Evolutionary conservation across 1,284 basidiomycete species (phyloP).

Genomic region (Ceratorhiza oryzae-sativae): DNA sequence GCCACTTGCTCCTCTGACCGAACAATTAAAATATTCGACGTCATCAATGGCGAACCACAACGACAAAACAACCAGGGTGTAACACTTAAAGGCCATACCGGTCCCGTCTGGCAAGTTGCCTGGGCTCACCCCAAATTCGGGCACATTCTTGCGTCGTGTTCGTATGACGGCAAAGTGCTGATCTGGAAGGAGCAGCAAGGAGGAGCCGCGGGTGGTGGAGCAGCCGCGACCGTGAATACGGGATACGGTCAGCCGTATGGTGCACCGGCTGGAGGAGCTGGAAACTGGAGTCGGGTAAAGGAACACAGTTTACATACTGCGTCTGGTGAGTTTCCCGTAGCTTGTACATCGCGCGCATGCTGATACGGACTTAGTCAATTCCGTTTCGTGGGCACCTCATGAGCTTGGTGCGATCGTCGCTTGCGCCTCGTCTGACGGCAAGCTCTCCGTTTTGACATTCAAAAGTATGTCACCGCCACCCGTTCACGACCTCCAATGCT

Average conservation of each 20-base stretch:
- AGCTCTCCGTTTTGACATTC: constrained; percentile 95
- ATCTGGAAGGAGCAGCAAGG: constrained; percentile 92
- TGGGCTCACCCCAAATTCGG: constrained; percentile 99
- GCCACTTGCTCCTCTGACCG: constrained; percentile 97
- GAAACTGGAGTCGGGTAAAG: constrained; percentile 92
- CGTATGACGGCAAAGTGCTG: constrained; percentile 97
- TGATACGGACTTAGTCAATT: constrained; percentile 73
- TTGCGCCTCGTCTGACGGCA: constrained; percentile 98
- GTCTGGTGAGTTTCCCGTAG: constrained; percentile 68
- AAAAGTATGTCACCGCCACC: constrained; percentile 72
- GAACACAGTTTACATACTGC: constrained; percentile 95
- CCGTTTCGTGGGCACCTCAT: constrained; percentile 97
- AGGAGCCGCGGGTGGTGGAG: constrained; percentile 56
- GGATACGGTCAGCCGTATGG: constrained; percentile 45
- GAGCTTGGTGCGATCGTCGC: constrained; percentile 96
- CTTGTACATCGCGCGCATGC: not conserved
- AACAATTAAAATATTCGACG: constrained; percentile 94
- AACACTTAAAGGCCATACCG: constrained; percentile 90
- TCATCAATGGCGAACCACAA: constrained; percentile 83
- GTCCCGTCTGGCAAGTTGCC: constrained; percentile 98
- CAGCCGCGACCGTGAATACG: constrained; percentile 46
- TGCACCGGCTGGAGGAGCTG: constrained; percentile 50
- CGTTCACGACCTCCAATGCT: not conserved
- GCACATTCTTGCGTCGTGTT: constrained; percentile 94
- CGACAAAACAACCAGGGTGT: constrained; percentile 66